phyloP scores from a whole-genome alignment of 1,284 basidiomycete genomes.

The Psilocybe mexicana region DNA sequence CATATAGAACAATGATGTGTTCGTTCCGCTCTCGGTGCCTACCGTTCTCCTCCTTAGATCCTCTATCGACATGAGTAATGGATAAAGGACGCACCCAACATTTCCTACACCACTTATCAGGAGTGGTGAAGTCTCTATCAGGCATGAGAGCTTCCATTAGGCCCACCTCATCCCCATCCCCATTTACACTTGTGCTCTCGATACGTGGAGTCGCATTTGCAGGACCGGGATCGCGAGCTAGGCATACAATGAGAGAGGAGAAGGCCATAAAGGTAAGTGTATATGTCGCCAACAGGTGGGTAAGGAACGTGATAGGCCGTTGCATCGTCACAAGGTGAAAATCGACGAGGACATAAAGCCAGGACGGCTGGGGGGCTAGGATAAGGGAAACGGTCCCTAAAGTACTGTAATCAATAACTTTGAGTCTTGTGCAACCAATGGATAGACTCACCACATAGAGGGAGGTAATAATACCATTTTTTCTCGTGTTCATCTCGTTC shows the following conservation, averaged over 20 bases:
- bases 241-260: constrained; percentile 69
- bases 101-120: constrained; percentile 72
- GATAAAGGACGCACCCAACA: constrained; percentile 49
- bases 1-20: constrained; percentile 83
- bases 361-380: constrained; percentile 70
- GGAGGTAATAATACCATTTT: constrained; percentile 59
- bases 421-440: background rate
- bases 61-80: background rate
- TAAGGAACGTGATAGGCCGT: constrained; percentile 44
- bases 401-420: background rate
- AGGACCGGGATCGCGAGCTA: constrained; percentile 73
- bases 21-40: constrained; percentile 79
- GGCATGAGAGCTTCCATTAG: constrained; percentile 62
- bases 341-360: constrained; percentile 63
- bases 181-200: constrained; percentile 22
- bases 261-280: constrained; percentile 65
- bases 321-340: constrained; percentile 61
- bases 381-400: constrained; percentile 61
- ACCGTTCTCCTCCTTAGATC: background rate
- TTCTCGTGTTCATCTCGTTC: constrained; percentile 37
- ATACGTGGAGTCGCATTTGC: constrained; percentile 34
- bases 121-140: constrained; percentile 50
- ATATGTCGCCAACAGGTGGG: constrained; percentile 60
- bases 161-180: constrained; percentile 48
- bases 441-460: constrained; percentile 48